A percentile compares a stretch with the other conserved stretches of the same genome.
These are phyloP conservation scores for Dictyophora rubrovolvata DNA, from an alignment of 768 basidiomycete genomes.

Conservation along the genomic window DNA sequence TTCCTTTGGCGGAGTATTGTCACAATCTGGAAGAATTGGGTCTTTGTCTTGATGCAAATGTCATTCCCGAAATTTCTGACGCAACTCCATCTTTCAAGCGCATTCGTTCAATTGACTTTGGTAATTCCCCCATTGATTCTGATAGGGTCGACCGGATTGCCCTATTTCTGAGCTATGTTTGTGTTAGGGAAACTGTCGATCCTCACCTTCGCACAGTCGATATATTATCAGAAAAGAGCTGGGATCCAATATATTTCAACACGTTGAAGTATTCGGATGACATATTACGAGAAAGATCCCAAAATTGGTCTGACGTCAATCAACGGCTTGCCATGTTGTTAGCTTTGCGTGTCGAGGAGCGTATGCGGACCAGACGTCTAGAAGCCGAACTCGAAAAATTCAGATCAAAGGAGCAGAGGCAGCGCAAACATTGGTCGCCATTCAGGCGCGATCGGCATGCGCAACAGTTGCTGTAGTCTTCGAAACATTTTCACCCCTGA, in stretches of 20 bases:
- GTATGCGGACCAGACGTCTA: background rate
- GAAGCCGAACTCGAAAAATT: conserved; percentile 1
- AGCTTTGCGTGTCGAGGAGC: background rate
- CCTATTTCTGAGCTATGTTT: conserved; percentile 44
- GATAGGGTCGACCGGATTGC: conserved; percentile 30
- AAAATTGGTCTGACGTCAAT: background rate
- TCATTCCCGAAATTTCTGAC: conserved; percentile 12
- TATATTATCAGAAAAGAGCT: background rate
- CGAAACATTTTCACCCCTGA: too few species aligned
- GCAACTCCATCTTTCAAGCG: conserved; percentile 11
- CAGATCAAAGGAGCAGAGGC: background rate
- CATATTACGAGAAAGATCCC: background rate
- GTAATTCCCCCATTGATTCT: conserved; percentile 37
- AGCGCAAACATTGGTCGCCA: too few species aligned
- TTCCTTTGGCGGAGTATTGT: conserved; percentile 33
- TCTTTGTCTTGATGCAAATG: conserved; percentile 27
- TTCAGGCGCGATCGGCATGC: too few species aligned
- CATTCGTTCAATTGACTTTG: conserved; percentile 31
- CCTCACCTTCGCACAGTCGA: background rate
- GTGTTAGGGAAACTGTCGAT: conserved; percentile 19
- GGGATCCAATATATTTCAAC: background rate
- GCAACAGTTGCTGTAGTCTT: too few species aligned
- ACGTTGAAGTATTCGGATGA: too few species aligned
- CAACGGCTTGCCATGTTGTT: background rate
- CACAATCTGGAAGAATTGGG: conserved; percentile 27